These are phyloP conservation scores for Epicoccum sorghinum DNA, from an alignment of 2,329 filamentous ascomycete genomes.

Conservation along the genomic window DNA sequence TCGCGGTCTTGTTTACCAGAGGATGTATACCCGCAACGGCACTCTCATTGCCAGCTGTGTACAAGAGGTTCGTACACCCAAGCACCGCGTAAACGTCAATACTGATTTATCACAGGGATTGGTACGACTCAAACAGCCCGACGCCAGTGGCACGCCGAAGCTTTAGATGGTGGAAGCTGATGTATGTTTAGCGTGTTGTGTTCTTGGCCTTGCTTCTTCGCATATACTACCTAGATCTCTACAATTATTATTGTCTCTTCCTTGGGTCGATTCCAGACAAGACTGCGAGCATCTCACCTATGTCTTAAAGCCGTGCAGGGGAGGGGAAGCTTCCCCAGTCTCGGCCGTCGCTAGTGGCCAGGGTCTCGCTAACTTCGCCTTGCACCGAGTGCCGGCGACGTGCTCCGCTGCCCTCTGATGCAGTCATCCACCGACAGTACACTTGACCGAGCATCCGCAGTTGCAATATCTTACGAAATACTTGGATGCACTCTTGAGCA, in stretches of 20 bases:
- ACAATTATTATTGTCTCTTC: not conserved
- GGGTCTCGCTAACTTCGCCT: slow-evolving; percentile 5
- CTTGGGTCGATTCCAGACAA: not conserved
- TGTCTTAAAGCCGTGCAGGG: slow-evolving; percentile 3
- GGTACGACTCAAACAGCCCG: slow-evolving; percentile 16
- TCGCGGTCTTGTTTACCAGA: slow-evolving; percentile 75
- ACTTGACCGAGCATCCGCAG: slow-evolving; percentile 4
- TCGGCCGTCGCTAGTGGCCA: slow-evolving; percentile 8
- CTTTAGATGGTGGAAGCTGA: not conserved
- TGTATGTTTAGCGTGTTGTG: not conserved
- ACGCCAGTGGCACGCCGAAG: slow-evolving; percentile 13
- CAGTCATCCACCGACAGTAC: slow-evolving; percentile 1
- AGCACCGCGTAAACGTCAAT: not conserved
- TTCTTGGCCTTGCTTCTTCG: not conserved
- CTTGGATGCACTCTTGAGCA: too few relatives aligned
- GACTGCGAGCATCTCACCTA: not conserved
- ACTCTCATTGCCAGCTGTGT: slow-evolving; percentile 78
- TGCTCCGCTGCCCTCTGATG: not conserved
- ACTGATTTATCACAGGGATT: slow-evolving; percentile 13
- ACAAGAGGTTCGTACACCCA: slow-evolving; percentile 66
- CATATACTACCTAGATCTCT: slow-evolving; percentile 4
- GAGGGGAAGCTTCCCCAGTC: slow-evolving; percentile 5
- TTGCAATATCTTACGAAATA: not conserved
- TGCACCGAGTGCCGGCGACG: not conserved
- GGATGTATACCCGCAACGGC: slow-evolving; percentile 74